Evolutionary conservation across 192 early-diverging fungal genomes (phyloP).

Genomic region (Gamsiella multidivaricata): DNA sequence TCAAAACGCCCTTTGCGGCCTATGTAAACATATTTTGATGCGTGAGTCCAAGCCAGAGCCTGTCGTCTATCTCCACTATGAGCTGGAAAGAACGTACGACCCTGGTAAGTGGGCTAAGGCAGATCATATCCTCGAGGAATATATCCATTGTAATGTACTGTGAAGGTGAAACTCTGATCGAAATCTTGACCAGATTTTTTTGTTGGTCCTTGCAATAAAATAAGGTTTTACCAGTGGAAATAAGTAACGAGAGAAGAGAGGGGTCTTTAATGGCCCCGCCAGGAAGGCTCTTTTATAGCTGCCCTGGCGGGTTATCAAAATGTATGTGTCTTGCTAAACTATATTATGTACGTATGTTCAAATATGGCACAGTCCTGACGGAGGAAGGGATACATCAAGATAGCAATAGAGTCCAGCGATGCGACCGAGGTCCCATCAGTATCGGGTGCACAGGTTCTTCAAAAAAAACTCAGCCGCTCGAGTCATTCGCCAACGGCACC

Average conservation of each 20-base stretch:
- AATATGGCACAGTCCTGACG: background rate
- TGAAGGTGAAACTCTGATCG: no score
- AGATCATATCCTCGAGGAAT: no score
- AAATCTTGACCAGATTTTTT: background rate
- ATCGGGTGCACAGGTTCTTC: no score
- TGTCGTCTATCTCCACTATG: slow-evolving; percentile 34
- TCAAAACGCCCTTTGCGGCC: slow-evolving; percentile 19
- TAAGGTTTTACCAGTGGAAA: no score
- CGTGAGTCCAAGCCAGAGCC: slow-evolving; percentile 26
- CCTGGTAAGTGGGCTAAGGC: no score
- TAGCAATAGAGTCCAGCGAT: no score
- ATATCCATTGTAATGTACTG: background rate
- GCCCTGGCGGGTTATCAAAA: background rate
- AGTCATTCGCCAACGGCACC: no score
- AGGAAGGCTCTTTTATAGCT: background rate
- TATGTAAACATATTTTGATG: slow-evolving; percentile 39
- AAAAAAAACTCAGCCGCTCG: no score
- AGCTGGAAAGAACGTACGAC: slow-evolving; percentile 37
- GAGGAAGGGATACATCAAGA: no score
- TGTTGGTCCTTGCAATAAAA: no score
- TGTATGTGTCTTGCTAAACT: background rate
- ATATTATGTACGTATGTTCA: background rate
- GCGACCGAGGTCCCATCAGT: no score
- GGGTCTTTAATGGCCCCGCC: slow-evolving; percentile 1
- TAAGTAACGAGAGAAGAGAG: background rate